Base-by-base conservation (phyloP, 805 yeast species). In the Cyberlindnera veronae region DNA sequence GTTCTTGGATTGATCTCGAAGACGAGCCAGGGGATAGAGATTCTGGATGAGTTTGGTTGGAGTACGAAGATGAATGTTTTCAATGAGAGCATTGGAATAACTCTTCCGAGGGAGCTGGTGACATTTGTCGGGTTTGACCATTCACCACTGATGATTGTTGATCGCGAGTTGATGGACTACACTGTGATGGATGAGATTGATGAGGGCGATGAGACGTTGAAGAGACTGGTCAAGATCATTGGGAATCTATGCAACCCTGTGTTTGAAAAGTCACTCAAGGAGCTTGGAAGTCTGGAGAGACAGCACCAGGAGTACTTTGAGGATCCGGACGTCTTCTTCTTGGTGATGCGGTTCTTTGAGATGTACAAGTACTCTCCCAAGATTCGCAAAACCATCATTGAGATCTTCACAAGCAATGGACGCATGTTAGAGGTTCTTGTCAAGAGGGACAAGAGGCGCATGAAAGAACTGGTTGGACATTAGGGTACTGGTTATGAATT, bases 11-110 rank as follows among this genome's bases (percentile, higher is more conserved):
- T 86, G 48, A 68, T 89, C 19, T 69, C 93, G 0, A 70, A 71
- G 17, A 86, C 95, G 0, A 67, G 65, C 13, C 88, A 86, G 53
- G 98, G 98, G 0, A 71, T 80, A 17, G 97, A 90, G 55, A 77
- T 89, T 13, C 64, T 90, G 41, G 95, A 87, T 55, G 95, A 88
- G 51, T 67, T 74, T 39, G 80, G 80, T 2, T 91, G 97, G 97
- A 65, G 61, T 32, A 69, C 78, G 15, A 72, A 74, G 20, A 53
- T 69, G 21, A 69, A 69, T 35, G 60, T 66, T 0, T 63, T 64
- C 44, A 68, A 68, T n/a, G 49, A 57, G 2, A 74, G 79, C 0
- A 52, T 62, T 15, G 72, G 74, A 1, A 61, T 72, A 15, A 56
- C 68, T 14, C 38, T 71, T 15, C 79, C 79, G 2, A 48, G 48